phyloP scores from a whole-genome alignment of 495 filamentous ascomycete genomes.

The Apiosordaria backusii region DNA sequence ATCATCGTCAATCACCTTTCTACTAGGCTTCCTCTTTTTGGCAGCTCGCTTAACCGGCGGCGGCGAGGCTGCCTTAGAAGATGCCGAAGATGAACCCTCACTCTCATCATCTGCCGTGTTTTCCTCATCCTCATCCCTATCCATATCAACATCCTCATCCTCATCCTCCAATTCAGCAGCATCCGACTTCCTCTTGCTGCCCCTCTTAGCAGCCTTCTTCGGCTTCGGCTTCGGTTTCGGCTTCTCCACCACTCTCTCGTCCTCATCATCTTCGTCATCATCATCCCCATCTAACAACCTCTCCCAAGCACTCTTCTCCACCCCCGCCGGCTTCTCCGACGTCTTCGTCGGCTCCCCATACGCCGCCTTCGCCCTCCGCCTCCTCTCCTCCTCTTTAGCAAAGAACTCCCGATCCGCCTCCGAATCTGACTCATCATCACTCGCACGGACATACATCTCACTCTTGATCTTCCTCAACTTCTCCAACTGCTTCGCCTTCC shows the following conservation, averaged over 20 bases:
- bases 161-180: constrained; percentile 1
- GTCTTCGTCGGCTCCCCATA: constrained; percentile 23
- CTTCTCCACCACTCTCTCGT: not conserved
- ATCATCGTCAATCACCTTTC: constrained; percentile 24
- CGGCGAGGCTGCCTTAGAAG: not conserved
- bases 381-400: constrained; percentile 53
- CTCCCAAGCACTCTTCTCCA: constrained; percentile 16
- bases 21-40: constrained; percentile 19
- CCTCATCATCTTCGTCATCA: constrained; percentile 4
- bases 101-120: constrained; percentile 7
- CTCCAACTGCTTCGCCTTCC: constrained; percentile 57
- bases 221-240: not conserved
- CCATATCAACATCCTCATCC: not conserved
- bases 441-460: constrained; percentile 70
- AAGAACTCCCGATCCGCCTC: constrained; percentile 69
- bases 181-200: constrained; percentile 16
- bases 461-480: constrained; percentile 78
- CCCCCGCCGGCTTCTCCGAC: constrained; percentile 12
- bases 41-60: not conserved
- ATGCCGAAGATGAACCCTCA: not conserved
- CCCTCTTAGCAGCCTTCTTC: constrained; percentile 4
- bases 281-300: constrained; percentile 16
- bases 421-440: constrained; percentile 75
- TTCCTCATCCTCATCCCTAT: constrained; percentile 19
- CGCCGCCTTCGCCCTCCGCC: constrained; percentile 27